Base-by-base conservation (phyloP, 257 asterid genomes). In the Henckelia pumila region DNA sequence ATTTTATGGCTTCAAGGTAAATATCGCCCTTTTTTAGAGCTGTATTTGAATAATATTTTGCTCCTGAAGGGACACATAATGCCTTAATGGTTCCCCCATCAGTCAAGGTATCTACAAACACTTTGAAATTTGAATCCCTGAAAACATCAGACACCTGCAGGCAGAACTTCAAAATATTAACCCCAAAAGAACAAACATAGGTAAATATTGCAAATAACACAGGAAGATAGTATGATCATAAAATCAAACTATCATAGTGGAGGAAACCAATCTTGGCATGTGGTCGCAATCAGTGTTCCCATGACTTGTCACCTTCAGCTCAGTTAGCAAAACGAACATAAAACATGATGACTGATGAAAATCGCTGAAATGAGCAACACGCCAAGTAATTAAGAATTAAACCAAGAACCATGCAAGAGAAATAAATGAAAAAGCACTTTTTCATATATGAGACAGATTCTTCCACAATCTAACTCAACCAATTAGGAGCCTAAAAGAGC, bases 11-110 rank as follows among this genome's bases (percentile, higher is more conserved):
- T 86, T 88, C 95, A 50, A 70, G 80, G 80, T 85, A 91, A 50
- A 94, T 69, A 65, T 88, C 96, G 21, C 99, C 99, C 84, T 88
- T 94, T 83, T 91, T 94, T 26, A 94, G 89, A 73, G 96, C 85
- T 71, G 92, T 86, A 63, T 91, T 94, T 68, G 99, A 94, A 71
- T 86, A 94, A 64, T 74, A 70, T 77, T 85, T 86, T 67, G 88
- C 80, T 37, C 96, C 99, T 28, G 86, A 86, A 50, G 97, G 96
- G 44, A 94, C 84, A 28, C 92, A 88, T 66, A 94, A 26, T 33
- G 95, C 91, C 81, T 87, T 91, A 67, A 88, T 77, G 60, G 80
- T 59, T 68, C 97, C 97, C 68, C 84, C 92, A 75, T 72, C 70
- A 16, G 77, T 83, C 82, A 94, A 73, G 73, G 86, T 69, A 66